Conservation (phyloP, 345 rosid genomes). For the Noccaea caerulescens region DNA sequence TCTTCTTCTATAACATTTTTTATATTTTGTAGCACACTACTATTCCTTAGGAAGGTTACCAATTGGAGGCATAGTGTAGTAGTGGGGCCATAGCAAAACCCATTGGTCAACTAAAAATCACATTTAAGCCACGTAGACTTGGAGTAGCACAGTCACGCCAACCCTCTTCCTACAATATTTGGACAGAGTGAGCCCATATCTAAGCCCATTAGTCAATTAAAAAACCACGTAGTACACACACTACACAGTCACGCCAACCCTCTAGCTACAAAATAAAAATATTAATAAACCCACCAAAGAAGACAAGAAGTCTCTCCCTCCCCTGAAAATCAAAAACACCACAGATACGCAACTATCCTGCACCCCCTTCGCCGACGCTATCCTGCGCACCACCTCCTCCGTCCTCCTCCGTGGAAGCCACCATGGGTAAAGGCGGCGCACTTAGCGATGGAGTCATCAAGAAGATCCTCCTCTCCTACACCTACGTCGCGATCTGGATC, state of each 20-base stretch:
- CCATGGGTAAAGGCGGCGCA: slow-evolving; percentile 91
- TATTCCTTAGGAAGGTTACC: too few species aligned
- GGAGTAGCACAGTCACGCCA: slow-evolving; percentile 35
- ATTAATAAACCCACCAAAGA: neutral
- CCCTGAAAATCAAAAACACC: neutral
- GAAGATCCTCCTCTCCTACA: slow-evolving; percentile 91
- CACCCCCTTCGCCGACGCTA: slow-evolving; percentile 2
- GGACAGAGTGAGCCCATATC: too few species aligned
- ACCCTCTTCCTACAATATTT: slow-evolving; percentile 19
- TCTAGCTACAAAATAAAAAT: too few species aligned
- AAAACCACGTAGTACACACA: too few species aligned
- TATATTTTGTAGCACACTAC: too few species aligned
- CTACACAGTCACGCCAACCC: too few species aligned
- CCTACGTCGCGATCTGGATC: slow-evolving; percentile 94
- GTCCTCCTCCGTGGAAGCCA: slow-evolving; percentile 16
- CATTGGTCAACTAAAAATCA: neutral
- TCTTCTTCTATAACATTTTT: too few species aligned
- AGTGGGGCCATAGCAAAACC: slow-evolving; percentile 27
- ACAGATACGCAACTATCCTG: slow-evolving; percentile 26
- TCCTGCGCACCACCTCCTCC: slow-evolving; percentile 31
- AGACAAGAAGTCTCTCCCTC: slow-evolving; percentile 16
- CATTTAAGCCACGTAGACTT: slow-evolving; percentile 29
- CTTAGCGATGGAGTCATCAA: slow-evolving; percentile 82
- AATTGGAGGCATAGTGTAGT: too few species aligned
- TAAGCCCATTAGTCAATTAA: too few species aligned